Conservation (phyloP, 1,284 basidiomycete genomes). For the Naganishia cerealis region DNA sequence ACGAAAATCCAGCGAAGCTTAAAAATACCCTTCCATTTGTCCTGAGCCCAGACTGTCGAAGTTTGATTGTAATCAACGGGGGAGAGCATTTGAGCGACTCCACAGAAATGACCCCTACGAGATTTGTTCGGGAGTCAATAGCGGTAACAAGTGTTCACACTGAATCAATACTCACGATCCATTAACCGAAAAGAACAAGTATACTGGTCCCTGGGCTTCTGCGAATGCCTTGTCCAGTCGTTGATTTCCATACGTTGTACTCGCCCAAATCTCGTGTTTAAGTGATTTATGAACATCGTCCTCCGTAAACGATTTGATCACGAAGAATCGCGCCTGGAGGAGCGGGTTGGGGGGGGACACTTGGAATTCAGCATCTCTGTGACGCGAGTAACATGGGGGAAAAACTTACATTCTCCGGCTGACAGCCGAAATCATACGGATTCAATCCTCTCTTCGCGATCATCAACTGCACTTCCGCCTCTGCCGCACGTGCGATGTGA, state of each 20-base stretch:
- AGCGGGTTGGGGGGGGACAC: neutral
- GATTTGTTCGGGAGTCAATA: neutral
- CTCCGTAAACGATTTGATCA: conserved; percentile 96
- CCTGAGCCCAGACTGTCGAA: conserved; percentile 87
- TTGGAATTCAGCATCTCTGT: neutral
- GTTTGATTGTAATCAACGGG: conserved; percentile 60
- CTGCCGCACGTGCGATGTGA: conserved; percentile 37
- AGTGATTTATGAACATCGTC: conserved; percentile 95
- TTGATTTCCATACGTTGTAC: conserved; percentile 92
- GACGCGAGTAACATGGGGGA: neutral
- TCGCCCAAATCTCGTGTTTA: conserved; percentile 96
- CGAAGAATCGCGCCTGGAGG: conserved; percentile 79
- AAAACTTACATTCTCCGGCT: conserved; percentile 68
- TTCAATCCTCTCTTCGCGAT: conserved; percentile 88
- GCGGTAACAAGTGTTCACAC: neutral
- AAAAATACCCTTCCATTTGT: conserved; percentile 98
- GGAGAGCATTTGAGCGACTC: conserved; percentile 93
- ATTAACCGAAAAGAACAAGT: conserved; percentile 94
- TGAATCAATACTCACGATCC: conserved; percentile 61
- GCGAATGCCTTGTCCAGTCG: conserved; percentile 91
- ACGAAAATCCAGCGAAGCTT: conserved; percentile 94
- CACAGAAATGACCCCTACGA: conserved; percentile 85
- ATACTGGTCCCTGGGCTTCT: conserved; percentile 85
- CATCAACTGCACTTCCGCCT: conserved; percentile 73
- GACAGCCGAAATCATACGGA: conserved; percentile 77